A percentile compares a stretch with the other conserved stretches of the same genome.
These are phyloP conservation scores for Takashimella koratensis DNA, from an alignment of 1,284 basidiomycete species.

Conservation along the genomic window DNA sequence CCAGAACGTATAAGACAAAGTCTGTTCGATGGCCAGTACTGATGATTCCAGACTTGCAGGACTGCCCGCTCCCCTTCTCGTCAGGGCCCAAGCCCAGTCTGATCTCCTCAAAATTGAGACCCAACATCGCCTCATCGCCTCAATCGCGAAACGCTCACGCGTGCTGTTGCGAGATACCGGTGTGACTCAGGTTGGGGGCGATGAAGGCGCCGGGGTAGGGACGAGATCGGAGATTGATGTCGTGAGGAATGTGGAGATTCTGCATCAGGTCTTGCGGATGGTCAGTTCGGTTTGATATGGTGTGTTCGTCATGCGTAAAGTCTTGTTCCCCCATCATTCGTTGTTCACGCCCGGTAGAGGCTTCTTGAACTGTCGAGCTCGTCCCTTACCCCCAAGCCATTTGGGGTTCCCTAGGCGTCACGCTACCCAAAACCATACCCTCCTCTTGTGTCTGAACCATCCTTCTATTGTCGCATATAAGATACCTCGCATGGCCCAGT, in stretches of 20 bases:
- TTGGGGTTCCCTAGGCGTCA: too few relatives aligned
- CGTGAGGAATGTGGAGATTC: neutral
- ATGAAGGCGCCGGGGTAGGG: neutral
- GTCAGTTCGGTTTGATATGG: neutral
- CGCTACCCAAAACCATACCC: too few relatives aligned
- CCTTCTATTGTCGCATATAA: too few relatives aligned
- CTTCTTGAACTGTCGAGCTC: too few relatives aligned
- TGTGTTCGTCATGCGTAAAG: neutral
- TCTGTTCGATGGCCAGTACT: neutral
- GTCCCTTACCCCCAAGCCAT: too few relatives aligned
- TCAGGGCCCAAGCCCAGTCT: slow-evolving; percentile 58
- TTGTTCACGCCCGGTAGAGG: too few relatives aligned
- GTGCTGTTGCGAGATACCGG: slow-evolving; percentile 8
- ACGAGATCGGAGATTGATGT: neutral
- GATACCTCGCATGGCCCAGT: too few relatives aligned
- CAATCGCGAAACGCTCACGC: slow-evolving; percentile 17
- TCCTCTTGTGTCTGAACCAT: too few relatives aligned
- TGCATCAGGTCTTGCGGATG: neutral
- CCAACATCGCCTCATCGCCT: slow-evolving; percentile 11
- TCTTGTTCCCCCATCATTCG: too few relatives aligned
- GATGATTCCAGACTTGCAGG: slow-evolving; percentile 62
- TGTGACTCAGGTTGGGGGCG: neutral
- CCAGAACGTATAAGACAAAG: neutral
- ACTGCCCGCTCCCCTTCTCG: slow-evolving; percentile 64
- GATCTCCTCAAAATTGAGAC: slow-evolving; percentile 55